Percentiles rank a stretch among this genome's conserved stretches.
Evolutionary conservation across 768 basidiomycete species (phyloP).

Genomic region (Auriculariales sp.): DNA sequence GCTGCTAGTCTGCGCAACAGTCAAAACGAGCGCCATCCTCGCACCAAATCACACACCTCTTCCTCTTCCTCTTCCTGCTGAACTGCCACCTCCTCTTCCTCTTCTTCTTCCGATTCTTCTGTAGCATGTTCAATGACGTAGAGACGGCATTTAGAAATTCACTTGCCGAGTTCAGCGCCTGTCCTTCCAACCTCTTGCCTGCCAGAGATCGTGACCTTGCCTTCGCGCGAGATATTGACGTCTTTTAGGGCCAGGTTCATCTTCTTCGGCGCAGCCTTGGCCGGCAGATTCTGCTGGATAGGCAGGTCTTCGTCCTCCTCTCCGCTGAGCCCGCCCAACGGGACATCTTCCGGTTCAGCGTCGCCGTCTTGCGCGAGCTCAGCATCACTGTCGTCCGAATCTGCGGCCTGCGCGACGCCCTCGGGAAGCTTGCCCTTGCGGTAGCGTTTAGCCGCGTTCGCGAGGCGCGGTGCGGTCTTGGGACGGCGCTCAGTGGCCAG

Average conservation of each 20-base stretch:
- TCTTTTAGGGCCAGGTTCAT: conserved; percentile 69
- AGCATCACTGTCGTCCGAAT: conserved; percentile 45
- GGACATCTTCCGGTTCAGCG: conserved; percentile 42
- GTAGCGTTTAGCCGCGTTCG: conserved; percentile 73
- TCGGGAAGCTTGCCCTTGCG: conserved; percentile 86
- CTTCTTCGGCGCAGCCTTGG: conserved; percentile 25
- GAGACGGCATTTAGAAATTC: conserved; percentile 15
- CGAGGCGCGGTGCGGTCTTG: conserved; percentile 63
- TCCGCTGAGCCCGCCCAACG: conserved; percentile 36
- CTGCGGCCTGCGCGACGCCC: conserved; percentile 38
- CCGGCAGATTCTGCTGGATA: conserved; percentile 5
- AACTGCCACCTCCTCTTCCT: conserved; percentile 22
- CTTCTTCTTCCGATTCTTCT: conserved; percentile 34
- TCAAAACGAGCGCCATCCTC: conserved; percentile 6
- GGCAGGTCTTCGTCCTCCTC: conserved; percentile 27
- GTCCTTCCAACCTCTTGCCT: conserved; percentile 69
- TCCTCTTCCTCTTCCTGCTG: conserved; percentile 20
- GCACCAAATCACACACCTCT: conserved; percentile 6
- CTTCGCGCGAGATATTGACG: conserved; percentile 68
- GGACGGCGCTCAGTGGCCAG: neutral
- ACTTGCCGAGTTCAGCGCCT: conserved; percentile 34
- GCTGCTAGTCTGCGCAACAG: conserved; percentile 41
- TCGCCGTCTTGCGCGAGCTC: conserved; percentile 20
- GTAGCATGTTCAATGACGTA: conserved; percentile 16
- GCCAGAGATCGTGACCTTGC: conserved; percentile 68